These are phyloP conservation scores for Darksidea phi DNA, from an alignment of 495 filamentous ascomycete genomes.

Conservation along the genomic window DNA sequence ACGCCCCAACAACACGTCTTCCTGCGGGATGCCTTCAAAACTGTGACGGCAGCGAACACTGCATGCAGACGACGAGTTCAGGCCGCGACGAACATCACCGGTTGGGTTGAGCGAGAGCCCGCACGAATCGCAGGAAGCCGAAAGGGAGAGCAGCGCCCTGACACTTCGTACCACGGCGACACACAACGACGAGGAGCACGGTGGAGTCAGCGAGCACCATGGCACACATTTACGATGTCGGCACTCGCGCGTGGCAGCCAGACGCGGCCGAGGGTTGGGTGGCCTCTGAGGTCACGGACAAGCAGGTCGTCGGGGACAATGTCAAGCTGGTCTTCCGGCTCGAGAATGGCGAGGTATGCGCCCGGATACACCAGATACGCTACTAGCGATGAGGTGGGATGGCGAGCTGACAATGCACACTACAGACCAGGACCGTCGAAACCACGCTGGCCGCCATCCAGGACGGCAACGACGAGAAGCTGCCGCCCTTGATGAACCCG, in stretches of 20 bases:
- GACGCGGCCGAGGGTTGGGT: constrained; percentile 95
- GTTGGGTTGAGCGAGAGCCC: constrained; percentile 10
- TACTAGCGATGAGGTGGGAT: too few species aligned
- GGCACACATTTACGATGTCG: constrained; percentile 97
- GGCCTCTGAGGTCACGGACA: constrained; percentile 90
- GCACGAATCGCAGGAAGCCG: background rate
- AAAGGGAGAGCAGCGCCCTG: constrained; percentile 10
- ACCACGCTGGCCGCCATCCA: constrained; percentile 78
- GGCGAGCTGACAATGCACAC: background rate
- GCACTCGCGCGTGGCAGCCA: constrained; percentile 97
- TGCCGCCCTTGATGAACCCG: constrained; percentile 97
- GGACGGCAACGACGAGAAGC: constrained; percentile 63
- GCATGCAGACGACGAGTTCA: background rate
- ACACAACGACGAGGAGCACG: constrained; percentile 5
- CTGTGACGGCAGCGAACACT: constrained; percentile 1
- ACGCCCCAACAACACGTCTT: background rate
- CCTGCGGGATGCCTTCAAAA: background rate
- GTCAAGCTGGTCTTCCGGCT: constrained; percentile 81
- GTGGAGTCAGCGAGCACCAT: constrained; percentile 48
- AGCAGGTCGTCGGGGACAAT: constrained; percentile 78
- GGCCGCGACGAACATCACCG: background rate
- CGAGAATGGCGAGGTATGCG: constrained; percentile 84
- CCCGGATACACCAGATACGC: background rate
- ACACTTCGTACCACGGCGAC: background rate
- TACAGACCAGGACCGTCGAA: constrained; percentile 72